phyloP scores from a whole-genome alignment of 768 basidiomycete species.

The Pisolithus albus region DNA sequence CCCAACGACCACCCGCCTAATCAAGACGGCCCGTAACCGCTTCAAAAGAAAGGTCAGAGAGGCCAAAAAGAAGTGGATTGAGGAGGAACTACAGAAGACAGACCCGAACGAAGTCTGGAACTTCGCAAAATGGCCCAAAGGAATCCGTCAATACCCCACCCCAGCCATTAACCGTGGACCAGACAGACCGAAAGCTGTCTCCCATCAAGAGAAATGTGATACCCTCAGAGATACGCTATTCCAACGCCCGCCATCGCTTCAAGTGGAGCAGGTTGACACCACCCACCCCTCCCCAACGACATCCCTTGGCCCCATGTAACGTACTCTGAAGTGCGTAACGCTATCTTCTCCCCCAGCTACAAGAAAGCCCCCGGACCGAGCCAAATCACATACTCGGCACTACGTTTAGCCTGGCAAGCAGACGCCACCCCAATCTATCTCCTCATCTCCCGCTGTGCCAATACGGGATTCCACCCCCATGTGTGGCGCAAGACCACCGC shows the following conservation, averaged over 20 bases:
- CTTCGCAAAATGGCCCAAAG: neutral
- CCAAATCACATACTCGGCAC: neutral
- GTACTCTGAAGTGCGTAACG: neutral
- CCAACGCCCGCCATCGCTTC: constrained; percentile 3
- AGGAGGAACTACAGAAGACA: neutral
- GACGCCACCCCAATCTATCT: neutral
- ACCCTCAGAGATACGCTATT: neutral
- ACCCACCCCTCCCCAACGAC: neutral
- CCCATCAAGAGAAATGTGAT: neutral
- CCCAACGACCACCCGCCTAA: too few species aligned
- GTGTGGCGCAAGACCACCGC: constrained; percentile 23
- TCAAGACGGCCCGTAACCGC: too few species aligned
- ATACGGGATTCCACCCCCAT: neutral
- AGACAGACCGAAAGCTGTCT: neutral
- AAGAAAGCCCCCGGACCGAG: neutral
- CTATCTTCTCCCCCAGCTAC: neutral
- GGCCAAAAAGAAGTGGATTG: neutral
- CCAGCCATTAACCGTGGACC: neutral
- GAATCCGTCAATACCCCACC: neutral
- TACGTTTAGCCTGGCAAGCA: neutral
- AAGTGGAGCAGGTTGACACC: neutral
- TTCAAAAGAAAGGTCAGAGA: neutral
- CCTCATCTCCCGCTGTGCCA: neutral
- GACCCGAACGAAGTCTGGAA: neutral
- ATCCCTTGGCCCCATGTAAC: neutral